These are phyloP conservation scores for Trichoderma koningii DNA, from an alignment of 2,329 filamentous ascomycete genomes.

Conservation along the genomic window DNA sequence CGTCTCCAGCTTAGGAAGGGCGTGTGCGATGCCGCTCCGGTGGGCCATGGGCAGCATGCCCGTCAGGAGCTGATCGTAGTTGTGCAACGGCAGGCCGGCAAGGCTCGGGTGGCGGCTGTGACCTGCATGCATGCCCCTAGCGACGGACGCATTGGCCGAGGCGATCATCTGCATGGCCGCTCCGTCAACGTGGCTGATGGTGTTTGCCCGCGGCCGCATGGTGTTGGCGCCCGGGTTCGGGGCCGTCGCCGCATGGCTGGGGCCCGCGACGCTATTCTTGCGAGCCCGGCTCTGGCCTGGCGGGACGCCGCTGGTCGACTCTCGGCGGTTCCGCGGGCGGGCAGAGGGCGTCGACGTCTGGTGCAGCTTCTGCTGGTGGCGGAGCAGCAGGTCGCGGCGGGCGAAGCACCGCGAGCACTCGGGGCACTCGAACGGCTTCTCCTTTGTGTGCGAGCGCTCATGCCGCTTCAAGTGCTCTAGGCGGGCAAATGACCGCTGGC, in stretches of 20 bases:
- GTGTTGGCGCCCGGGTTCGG: constrained; percentile 50
- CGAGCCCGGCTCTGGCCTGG: constrained; percentile 73
- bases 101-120: constrained; percentile 77
- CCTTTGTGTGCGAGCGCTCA: constrained; percentile 96
- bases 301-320: constrained; percentile 77
- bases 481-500: constrained; percentile 87
- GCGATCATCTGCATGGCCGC: constrained; percentile 72
- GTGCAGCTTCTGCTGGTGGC: constrained; percentile 98
- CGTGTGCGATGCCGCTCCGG: constrained; percentile 62
- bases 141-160: constrained; percentile 57
- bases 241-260: constrained; percentile 46
- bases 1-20: constrained; percentile 82
- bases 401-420: constrained; percentile 96
- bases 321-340: constrained; percentile 81
- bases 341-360: constrained; percentile 87
- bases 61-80: constrained; percentile 65
- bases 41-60: constrained; percentile 72
- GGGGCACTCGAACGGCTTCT: constrained; percentile 97
- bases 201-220: constrained; percentile 90
- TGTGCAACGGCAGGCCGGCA: constrained; percentile 63
- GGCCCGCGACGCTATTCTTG: constrained; percentile 83
- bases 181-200: constrained; percentile 89
- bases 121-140: constrained; percentile 51
- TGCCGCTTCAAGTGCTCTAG: constrained; percentile 96
- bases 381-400: constrained; percentile 82